Base-by-base conservation (phyloP, 2,329 filamentous ascomycete species). In the Aschersonia sp. region DNA sequence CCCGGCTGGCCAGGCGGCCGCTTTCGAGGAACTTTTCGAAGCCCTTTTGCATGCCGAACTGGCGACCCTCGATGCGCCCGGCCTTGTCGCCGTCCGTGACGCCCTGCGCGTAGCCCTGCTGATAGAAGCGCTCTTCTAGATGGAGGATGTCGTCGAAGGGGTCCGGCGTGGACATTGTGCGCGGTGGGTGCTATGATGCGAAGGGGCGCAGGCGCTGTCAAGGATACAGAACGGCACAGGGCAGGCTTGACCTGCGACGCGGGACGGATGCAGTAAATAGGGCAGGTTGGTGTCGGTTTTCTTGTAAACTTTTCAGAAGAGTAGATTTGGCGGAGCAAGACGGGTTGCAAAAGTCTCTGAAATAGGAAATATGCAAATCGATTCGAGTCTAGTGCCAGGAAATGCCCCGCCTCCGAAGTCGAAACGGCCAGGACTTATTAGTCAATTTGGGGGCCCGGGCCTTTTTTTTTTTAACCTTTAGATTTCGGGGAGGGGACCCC, bases 21-120 rank as follows among this genome's bases (percentile, higher is more conserved):
- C 87, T 77, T 52, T 87, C 82, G 41, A 84, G 61, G 59, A 94
- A 95, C 66, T 95, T 97, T 57, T 95, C 87, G 56, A 92, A 97
- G 0, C 89, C 90, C 53, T 89, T 92, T 61, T 94, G 84, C 41
- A 97, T 77, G 1, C 90, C 92, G 60, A 97, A 87, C 22, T 87
- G 78, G 46, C 88, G 84, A 51, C 92, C 92, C 72, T 98, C 92
- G 53, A 87, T 79, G 49, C 82, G 81, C 40, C 92, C 92, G 32
- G 86, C 83, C 50, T 75, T 74, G 41, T 78, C 70, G 50, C 92
- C 92, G 64, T 95, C 90, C 41, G 73, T 67, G 44, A 79, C 64
- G 42, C 92, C 92, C 47, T 87, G 75, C 5, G 72, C 64, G 68
- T 88, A 90, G 50, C 92, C 92, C 64, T 90, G 79, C 43, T 77